These are phyloP conservation scores for Trichophyton mentagrophytes DNA, from an alignment of 2,329 filamentous ascomycete genomes.

Conservation along the genomic window DNA sequence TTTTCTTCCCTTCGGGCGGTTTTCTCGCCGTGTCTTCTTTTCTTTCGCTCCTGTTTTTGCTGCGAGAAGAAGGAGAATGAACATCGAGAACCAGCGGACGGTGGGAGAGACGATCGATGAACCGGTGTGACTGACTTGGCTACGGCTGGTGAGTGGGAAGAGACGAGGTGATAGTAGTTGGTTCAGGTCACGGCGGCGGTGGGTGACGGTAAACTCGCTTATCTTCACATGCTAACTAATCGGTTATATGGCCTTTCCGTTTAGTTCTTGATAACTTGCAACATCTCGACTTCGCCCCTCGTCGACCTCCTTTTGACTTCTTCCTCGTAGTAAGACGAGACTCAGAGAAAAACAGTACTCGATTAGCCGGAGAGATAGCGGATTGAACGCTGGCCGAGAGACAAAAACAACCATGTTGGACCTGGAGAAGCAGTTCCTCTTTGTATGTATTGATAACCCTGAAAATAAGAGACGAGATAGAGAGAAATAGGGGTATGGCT, in stretches of 20 bases:
- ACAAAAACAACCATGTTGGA: slow-evolving; percentile 32
- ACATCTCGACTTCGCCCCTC: background rate
- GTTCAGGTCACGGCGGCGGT: too few species aligned
- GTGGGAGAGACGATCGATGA: background rate
- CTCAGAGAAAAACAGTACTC: background rate
- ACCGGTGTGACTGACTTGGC: background rate
- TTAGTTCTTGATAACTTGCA: background rate
- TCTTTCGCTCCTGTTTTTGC: background rate
- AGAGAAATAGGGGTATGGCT: background rate
- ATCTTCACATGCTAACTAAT: background rate
- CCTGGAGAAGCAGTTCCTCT: slow-evolving; percentile 53
- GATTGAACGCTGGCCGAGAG: background rate
- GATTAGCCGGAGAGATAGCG: background rate
- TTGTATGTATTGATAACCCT: slow-evolving; percentile 37
- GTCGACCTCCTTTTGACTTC: background rate
- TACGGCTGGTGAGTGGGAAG: background rate
- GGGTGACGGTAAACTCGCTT: background rate
- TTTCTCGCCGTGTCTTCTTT: background rate
- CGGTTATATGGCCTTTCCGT: background rate
- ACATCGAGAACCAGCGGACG: background rate
- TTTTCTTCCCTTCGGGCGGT: background rate
- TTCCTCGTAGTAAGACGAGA: background rate
- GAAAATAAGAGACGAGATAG: background rate
- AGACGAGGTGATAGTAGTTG: too few species aligned
- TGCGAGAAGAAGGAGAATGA: background rate